Evolutionary conservation across 192 early-diverging fungal species (phyloP), one percentile per base, ranked within the genome.

Genomic region (Dissophora ornata): DNA sequence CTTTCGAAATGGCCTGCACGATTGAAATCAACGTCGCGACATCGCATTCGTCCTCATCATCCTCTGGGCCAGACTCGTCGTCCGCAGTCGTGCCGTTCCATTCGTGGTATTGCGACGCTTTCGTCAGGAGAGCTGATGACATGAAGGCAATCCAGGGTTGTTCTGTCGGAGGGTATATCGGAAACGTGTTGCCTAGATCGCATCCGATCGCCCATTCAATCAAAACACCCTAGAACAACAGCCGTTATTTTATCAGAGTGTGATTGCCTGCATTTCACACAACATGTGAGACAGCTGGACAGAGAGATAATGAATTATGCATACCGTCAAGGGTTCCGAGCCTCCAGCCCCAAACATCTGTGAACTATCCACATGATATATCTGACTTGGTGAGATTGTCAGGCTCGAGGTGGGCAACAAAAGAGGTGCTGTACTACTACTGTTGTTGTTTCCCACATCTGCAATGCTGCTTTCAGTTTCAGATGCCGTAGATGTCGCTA

Each of bases 111-210:
- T 16, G 36, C 2, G 34, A 29, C 42, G 41, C 13, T 21, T 30
- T 62, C 34, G 41, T 56, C 12, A 77, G 47, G 18, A 62, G 44
- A 4, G 73, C 51, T 0, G 73, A 77, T 2, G 73, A 77, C n/a
- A 77, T 61, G 21, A 77, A 67, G 4, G 73, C 73, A 16, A 77
- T 77, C 73, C 73, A 77, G 3, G 73, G 73, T 21, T 50, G 18
- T 2, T 77, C 63, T 25, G 64, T 57, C 15, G 73, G 73, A 7
- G 73, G 63, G 15, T 67, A 63, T 18, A 77, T 67, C 3, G 73
- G 65, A 19, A 77, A 62, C 1, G 7, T 49, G 53, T 57, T 52
- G 36, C 53, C 65, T 11, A 77, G 21, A 21, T 77, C 59, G 25
- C 73, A 77, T 25, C 64, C 73, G 2, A 67, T 51, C 18, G 25